Base-by-base conservation (phyloP, 2,329 filamentous ascomycete genomes). In the Lasiodiplodia hormozganensis region DNA sequence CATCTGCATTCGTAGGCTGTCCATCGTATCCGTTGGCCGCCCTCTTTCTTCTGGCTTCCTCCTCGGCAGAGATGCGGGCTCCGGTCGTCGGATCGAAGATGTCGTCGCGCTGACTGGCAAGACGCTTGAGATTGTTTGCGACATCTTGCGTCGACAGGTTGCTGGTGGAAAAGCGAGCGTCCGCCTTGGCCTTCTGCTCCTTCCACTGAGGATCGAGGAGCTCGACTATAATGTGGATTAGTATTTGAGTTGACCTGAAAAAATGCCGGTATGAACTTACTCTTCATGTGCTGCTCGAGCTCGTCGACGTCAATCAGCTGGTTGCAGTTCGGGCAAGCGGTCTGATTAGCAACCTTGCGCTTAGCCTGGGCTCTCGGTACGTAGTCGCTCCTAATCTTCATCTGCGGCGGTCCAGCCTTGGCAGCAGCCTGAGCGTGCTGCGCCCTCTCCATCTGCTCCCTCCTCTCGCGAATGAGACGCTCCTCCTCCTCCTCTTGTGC, bases 331-430 rank as follows among this genome's bases (percentile, higher is more conserved):
- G 94, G 94, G 78, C 95, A 98, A 68, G 97, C 84, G 4, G 90
- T 91, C 78, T 90, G 92, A 71, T 89, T 85, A 52, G 84, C 84
- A 65, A 85, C 87, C 71, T 88, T 85, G 76, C 87, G 89, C 76
- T 88, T 90, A 57, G 90, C 89, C 34, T 92, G 90, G 2, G 93
- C 93, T 62, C 93, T 89, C 0, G 95, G 94, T 21, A 97, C 91
- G 77, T 97, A 97, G 80, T 97, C 95, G 77, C 92, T 92, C 77
- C 93, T 91, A 78, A 98, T 97, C 79, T 94, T 95, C 89, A 97
- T 94, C 0, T 91, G 87, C 38, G 85, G 86, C 53, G 87, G 84
- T 58, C 87, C 87, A 43, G 88, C 88, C 75, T 90, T 90, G 8
- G 92, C 90, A 69, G 93, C 91, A n/a, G 90, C 89, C 76, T 94